Evolutionary conservation across 306 rosid genomes (phyloP).

Genomic region (Cercis canadensis): DNA sequence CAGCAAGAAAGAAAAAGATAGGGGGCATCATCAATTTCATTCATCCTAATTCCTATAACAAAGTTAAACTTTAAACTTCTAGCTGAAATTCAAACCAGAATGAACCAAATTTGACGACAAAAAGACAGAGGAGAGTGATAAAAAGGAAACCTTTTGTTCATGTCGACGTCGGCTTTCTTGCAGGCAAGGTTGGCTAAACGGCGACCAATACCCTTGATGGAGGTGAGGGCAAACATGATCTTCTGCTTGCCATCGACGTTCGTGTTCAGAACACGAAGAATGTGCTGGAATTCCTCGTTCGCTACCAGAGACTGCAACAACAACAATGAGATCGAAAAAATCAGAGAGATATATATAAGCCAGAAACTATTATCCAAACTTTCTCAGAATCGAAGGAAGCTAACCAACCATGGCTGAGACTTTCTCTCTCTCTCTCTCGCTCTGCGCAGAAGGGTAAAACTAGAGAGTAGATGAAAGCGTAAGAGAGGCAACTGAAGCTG

Average conservation of each 20-base stretch:
- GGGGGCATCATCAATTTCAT: neutral
- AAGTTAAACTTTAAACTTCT: neutral
- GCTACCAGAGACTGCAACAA: constrained; percentile 62
- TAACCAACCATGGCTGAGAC: constrained; percentile 48
- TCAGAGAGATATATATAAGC: neutral
- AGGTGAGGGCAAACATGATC: constrained; percentile 70
- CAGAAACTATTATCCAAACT: neutral
- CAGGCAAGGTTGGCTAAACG: constrained; percentile 66
- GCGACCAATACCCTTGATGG: constrained; percentile 75
- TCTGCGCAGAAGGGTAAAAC: neutral
- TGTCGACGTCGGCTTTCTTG: constrained; percentile 72
- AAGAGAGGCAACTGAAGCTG: neutral
- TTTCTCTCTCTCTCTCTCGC: constrained; percentile 10
- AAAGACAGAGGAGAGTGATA: neutral
- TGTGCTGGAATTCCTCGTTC: constrained; percentile 72
- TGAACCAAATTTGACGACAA: neutral
- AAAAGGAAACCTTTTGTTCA: constrained; percentile 58
- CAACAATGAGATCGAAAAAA: neutral
- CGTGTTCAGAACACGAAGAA: constrained; percentile 71
- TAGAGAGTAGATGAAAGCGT: constrained; percentile 6
- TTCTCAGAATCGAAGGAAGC: neutral
- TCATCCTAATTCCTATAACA: neutral
- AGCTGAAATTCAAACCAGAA: neutral
- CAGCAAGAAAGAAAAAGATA: neutral
- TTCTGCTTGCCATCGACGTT: constrained; percentile 73